Evolutionary conservation across 305 asterid genomes (phyloP).

Genomic region (Fraxinus nigra): DNA sequence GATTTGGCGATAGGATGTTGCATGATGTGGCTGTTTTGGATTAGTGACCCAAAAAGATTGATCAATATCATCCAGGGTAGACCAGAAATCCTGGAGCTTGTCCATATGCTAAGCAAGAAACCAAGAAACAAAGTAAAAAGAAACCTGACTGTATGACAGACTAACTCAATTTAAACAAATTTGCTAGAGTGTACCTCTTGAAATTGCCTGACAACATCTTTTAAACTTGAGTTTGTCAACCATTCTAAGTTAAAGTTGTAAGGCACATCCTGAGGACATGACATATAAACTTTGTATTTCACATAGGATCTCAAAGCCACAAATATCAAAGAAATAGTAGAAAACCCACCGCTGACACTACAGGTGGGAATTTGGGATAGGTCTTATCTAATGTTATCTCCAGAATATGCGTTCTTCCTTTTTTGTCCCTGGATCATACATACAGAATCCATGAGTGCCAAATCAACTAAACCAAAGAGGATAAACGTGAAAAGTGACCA

Average conservation of each 20-base stretch:
- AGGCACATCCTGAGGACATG: conserved; percentile 60
- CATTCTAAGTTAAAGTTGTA: conserved; percentile 49
- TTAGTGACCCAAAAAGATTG: conserved; percentile 49
- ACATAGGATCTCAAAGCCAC: conserved; percentile 7
- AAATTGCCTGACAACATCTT: conserved; percentile 64
- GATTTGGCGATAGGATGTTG: conserved; percentile 62
- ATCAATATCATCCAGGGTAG: conserved; percentile 64
- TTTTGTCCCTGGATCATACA: conserved; percentile 50
- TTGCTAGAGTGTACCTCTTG: conserved; percentile 39
- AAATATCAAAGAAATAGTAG: conserved; percentile 17
- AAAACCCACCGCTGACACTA: conserved; percentile 59
- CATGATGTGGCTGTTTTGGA: conserved; percentile 44
- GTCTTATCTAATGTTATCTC: conserved; percentile 54
- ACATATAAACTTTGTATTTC: conserved; percentile 10
- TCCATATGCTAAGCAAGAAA: conserved; percentile 51
- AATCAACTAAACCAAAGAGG: not conserved
- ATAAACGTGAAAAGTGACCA: not conserved
- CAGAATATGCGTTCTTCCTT: conserved; percentile 59
- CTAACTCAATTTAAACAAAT: not conserved
- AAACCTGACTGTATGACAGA: not conserved
- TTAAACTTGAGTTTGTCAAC: conserved; percentile 54
- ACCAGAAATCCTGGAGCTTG: conserved; percentile 74
- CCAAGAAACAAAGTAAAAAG: not conserved
- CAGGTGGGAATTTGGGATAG: conserved; percentile 68
- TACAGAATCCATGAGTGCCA: conserved; percentile 18